These are phyloP conservation scores for Candida incommunis DNA, from an alignment of 805 yeast species.

Conservation along the genomic window DNA sequence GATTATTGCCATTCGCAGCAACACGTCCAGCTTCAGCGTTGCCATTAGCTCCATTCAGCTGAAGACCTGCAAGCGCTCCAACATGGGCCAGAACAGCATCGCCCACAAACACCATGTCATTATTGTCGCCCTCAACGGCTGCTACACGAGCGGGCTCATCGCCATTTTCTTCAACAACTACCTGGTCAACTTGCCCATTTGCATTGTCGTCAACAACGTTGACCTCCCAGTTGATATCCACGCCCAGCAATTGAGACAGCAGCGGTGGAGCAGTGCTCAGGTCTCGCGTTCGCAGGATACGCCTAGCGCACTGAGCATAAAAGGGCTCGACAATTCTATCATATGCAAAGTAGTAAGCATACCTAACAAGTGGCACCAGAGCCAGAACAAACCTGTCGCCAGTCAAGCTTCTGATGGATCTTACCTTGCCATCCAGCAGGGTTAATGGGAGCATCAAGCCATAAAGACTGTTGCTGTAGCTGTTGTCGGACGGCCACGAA, in stretches of 20 bases:
- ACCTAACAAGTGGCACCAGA: not conserved
- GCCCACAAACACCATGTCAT: not conserved
- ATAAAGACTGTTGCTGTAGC: not conserved
- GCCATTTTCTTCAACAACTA: not conserved
- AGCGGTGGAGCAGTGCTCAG: not conserved
- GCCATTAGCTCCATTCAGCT: not conserved
- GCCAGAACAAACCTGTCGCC: not conserved
- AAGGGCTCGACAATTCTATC: not conserved
- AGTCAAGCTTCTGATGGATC: not conserved
- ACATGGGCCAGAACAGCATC: not conserved
- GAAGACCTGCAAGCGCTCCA: not conserved
- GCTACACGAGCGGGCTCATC: not conserved
- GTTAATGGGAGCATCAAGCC: not conserved
- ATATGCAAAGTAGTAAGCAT: not conserved
- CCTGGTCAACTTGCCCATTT: not conserved
- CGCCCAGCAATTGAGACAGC: not conserved
- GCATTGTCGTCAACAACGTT: not conserved
- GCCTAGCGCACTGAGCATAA: not conserved
- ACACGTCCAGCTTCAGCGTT: too few relatives aligned
- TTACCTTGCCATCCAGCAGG: not conserved
- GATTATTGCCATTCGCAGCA: not conserved
- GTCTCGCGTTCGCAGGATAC: not conserved
- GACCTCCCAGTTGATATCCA: not conserved
- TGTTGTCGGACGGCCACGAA: conserved; percentile 1
- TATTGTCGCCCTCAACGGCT: not conserved